A percentile compares a stretch with the other conserved stretches of the same genome.
Conservation (phyloP, 805 yeast genomes). For the Diddensiella transvaalensis region DNA sequence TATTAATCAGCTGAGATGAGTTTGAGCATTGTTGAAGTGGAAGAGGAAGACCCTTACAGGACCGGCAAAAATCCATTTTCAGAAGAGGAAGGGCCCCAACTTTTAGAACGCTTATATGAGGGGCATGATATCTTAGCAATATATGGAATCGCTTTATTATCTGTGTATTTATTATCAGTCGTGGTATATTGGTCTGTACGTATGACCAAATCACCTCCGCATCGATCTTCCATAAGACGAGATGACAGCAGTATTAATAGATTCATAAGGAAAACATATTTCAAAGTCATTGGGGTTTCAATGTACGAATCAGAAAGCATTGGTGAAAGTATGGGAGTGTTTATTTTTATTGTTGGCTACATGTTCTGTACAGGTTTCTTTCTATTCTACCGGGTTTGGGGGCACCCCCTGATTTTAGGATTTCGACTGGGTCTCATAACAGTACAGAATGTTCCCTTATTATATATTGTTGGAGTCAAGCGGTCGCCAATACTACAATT, state of each 20-base stretch:
- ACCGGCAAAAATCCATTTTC: not conserved
- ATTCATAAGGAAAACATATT: too few relatives aligned
- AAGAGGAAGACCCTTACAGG: too few relatives aligned
- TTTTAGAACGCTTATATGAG: not conserved
- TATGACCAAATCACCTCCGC: too few relatives aligned
- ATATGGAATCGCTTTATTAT: not conserved
- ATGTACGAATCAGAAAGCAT: not conserved
- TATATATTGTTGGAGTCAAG: slow-evolving; percentile 27
- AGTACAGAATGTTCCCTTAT: slow-evolving; percentile 21
- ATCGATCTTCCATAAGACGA: too few relatives aligned
- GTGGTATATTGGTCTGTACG: too few relatives aligned
- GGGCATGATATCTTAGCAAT: not conserved
- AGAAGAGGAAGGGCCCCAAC: not conserved
- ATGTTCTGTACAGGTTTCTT: slow-evolving; percentile 9
- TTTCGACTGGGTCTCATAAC: slow-evolving; percentile 25
- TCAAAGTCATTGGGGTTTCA: not conserved
- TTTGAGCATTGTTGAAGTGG: too few relatives aligned
- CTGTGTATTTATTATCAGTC: not conserved
- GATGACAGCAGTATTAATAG: too few relatives aligned
- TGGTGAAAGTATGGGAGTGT: slow-evolving; percentile 15
- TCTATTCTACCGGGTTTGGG: slow-evolving; percentile 9
- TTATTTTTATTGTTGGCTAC: slow-evolving; percentile 12
- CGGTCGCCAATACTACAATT: slow-evolving; percentile 22
- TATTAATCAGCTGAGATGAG: too few relatives aligned
- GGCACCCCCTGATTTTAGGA: slow-evolving; percentile 17